Evolutionary conservation across 164 flowering plant genomes (phyloP).

Genomic region (Vitis cinerea): DNA sequence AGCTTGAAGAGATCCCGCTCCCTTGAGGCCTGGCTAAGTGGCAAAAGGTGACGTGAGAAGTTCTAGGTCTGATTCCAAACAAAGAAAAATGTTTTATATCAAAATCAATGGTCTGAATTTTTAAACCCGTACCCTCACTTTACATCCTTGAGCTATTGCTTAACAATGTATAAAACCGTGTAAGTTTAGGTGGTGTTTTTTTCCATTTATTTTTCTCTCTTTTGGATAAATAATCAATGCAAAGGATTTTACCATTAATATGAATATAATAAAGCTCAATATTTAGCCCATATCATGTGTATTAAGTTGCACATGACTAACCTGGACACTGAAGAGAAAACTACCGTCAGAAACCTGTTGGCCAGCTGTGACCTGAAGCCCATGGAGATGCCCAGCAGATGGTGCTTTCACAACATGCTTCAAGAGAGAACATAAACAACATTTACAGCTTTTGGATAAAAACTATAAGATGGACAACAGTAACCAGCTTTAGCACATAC

Average conservation of each 20-base stretch:
- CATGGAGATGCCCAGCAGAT: slow-evolving; percentile 56
- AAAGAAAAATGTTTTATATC: too few species aligned
- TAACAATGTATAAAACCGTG: too few species aligned
- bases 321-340: slow-evolving; percentile 73
- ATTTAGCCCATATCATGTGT: neutral
- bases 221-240: neutral
- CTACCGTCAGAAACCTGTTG: slow-evolving; percentile 81
- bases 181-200: too few species aligned
- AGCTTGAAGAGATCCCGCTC: too few species aligned
- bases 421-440: slow-evolving; percentile 8
- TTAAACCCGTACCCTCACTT: too few species aligned
- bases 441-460: neutral
- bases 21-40: too few species aligned
- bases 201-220: neutral
- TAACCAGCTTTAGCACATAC: slow-evolving; percentile 36
- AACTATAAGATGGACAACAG: slow-evolving; percentile 3
- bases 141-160: too few species aligned
- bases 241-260: neutral
- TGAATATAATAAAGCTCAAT: neutral
- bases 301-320: slow-evolving; percentile 21
- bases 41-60: too few species aligned
- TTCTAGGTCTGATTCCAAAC: too few species aligned
- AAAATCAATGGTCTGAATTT: too few species aligned
- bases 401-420: slow-evolving; percentile 95
- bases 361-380: slow-evolving; percentile 65